Percentiles rank a stretch among this genome's conserved stretches.
phyloP scores from a whole-genome alignment of 2,329 filamentous ascomycete species.

The Sordariomycetes sp. region DNA sequence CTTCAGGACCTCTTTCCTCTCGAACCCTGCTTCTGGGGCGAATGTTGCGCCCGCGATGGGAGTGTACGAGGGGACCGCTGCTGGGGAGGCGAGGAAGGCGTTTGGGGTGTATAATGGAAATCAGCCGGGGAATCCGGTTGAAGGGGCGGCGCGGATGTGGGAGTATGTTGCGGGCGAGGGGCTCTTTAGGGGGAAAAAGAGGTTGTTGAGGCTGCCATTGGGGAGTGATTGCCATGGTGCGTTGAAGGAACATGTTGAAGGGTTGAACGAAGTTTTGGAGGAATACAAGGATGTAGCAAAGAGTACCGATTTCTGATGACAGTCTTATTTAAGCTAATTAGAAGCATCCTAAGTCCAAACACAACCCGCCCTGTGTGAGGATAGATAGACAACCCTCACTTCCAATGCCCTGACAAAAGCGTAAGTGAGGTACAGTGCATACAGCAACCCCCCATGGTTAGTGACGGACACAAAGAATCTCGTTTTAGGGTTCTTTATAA shows the following conservation, averaged over 20 bases:
- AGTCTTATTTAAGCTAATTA: too few relatives aligned
- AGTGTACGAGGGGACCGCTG: conserved; percentile 17
- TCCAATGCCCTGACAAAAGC: too few relatives aligned
- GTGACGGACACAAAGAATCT: too few relatives aligned
- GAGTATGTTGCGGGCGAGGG: conserved; percentile 22
- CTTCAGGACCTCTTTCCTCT: conserved; percentile 39
- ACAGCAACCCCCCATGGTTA: too few relatives aligned
- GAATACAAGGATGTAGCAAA: conserved; percentile 1
- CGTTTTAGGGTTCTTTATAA: too few relatives aligned
- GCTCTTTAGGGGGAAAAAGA: conserved; percentile 16
- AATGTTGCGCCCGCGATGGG: conserved; percentile 10
- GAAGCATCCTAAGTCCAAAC: too few relatives aligned
- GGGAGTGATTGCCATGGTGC: not conserved
- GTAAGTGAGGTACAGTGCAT: too few relatives aligned
- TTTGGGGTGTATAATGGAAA: conserved; percentile 17
- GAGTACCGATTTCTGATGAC: not conserved
- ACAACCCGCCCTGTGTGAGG: too few relatives aligned
- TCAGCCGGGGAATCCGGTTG: conserved; percentile 27
- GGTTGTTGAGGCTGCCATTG: conserved; percentile 18
- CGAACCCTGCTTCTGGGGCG: not conserved
- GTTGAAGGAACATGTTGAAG: not conserved
- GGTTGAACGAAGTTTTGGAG: not conserved
- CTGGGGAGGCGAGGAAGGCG: conserved; percentile 13
- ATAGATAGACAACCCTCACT: too few relatives aligned
- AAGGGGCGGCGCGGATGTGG: conserved; percentile 23